A percentile compares a stretch with the other conserved stretches of the same genome.
Conservation (phyloP, 2,329 filamentous ascomycete genomes). For the Ascosphaera apis region DNA sequence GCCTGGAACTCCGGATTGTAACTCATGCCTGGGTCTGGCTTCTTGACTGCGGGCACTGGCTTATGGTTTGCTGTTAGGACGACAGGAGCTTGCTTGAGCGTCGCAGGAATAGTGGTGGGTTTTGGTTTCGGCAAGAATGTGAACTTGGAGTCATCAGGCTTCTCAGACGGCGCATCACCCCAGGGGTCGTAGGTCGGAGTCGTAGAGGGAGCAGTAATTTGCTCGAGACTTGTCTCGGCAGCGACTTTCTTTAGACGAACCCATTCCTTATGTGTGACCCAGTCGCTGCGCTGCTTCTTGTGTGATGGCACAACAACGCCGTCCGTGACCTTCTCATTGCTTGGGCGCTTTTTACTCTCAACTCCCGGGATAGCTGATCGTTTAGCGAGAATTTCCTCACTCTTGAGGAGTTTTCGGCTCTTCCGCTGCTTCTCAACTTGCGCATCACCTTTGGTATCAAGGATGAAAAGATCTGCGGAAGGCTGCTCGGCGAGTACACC, state of each 20-base stretch:
- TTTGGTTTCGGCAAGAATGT: constrained; percentile 45
- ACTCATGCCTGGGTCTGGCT: constrained; percentile 60
- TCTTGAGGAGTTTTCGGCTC: constrained; percentile 56
- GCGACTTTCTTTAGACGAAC: constrained; percentile 56
- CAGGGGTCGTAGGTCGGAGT: constrained; percentile 49
- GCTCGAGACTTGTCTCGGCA: constrained; percentile 38
- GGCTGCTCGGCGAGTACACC: constrained; percentile 67
- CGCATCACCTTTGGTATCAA: constrained; percentile 53
- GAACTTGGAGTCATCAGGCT: constrained; percentile 28
- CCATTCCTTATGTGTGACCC: constrained; percentile 69
- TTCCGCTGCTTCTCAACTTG: constrained; percentile 42
- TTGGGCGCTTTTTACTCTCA: constrained; percentile 49
- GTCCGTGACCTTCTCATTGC: constrained; percentile 43
- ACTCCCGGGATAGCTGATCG: constrained; percentile 66
- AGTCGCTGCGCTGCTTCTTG: constrained; percentile 57
- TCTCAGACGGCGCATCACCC: constrained; percentile 26
- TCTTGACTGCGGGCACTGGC: constrained; percentile 50
- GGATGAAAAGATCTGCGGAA: constrained; percentile 60
- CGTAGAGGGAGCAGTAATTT: constrained; percentile 6
- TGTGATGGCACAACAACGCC: constrained; percentile 41
- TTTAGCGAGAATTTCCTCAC: constrained; percentile 72
- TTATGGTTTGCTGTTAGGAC: constrained; percentile 70
- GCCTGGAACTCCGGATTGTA: constrained; percentile 83
- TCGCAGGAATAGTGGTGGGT: constrained; percentile 46
- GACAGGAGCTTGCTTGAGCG: constrained; percentile 53